These are phyloP conservation scores for Phytophthora kernoviae DNA, from an alignment of 352 stramenopile genomes.

Conservation along the genomic window DNA sequence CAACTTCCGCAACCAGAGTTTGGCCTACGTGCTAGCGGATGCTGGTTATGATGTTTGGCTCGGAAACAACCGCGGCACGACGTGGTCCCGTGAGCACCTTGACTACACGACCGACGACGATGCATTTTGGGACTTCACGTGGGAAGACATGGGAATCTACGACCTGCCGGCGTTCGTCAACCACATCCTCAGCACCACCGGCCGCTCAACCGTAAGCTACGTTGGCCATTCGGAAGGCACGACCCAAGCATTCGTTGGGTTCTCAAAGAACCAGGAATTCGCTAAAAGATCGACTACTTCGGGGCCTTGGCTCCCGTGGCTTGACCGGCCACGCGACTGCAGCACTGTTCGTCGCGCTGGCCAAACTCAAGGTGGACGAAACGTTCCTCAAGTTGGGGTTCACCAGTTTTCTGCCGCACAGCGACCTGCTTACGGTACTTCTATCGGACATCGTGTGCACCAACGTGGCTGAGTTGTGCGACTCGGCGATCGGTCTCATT, in stretches of 20 bases:
- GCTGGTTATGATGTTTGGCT: constrained; percentile 67
- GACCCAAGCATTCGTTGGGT: constrained; percentile 61
- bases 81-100: constrained; percentile 53
- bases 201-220: constrained; percentile 50
- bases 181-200: constrained; percentile 44
- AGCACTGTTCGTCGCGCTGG: constrained; percentile 37
- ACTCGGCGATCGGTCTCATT: constrained; percentile 48
- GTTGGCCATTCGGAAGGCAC: constrained; percentile 59
- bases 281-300: constrained; percentile 58
- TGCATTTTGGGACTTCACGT: constrained; percentile 62
- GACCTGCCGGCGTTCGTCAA: constrained; percentile 57
- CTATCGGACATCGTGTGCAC: constrained; percentile 46
- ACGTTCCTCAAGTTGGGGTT: constrained; percentile 44
- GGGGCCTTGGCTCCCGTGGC: constrained; percentile 55
- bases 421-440: constrained; percentile 20
- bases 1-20: constrained; percentile 60
- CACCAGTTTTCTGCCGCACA: constrained; percentile 43
- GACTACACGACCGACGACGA: constrained; percentile 41
- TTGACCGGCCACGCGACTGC: constrained; percentile 38
- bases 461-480: constrained; percentile 45
- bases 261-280: constrained; percentile 60
- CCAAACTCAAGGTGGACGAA: constrained; percentile 49
- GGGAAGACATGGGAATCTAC: constrained; percentile 57
- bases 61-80: constrained; percentile 66
- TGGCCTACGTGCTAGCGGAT: constrained; percentile 57